Base-by-base conservation (phyloP, 805 yeast species). In the baker's yeast (Saccharomyces cerevisiae) region DNA sequence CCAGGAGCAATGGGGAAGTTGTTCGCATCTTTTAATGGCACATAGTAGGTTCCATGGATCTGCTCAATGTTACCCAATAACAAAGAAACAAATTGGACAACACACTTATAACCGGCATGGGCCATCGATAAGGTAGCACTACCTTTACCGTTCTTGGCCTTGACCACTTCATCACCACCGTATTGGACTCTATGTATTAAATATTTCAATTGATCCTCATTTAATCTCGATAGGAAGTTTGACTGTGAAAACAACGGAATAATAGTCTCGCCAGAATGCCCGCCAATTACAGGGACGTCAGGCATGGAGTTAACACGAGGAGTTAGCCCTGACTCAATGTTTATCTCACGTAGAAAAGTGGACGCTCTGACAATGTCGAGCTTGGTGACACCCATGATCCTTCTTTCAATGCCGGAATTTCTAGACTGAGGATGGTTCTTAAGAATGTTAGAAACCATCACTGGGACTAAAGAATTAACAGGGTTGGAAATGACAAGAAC, bases 91-190 rank as follows among this genome's bases (percentile, higher is more conserved):
- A 76, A 65, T 29, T 67, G 70, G 64, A 81, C 84, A 30, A 90
- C 87, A 69, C 89, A 86, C 62, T 84, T 79, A 76, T 80, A 88
- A 36, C 96, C 97, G 36, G 97, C 96, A 64, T 84, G 86, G 9
- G 97, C 97, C 97, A 91, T 92, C 30, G 96, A 87, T 61, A 91
- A 78, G 41, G 98, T 91, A 54, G 97, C 97, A 50, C 96, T 88
- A 46, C 97, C 97, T 51, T 84, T 84, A 59, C 97, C 97, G 64
- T 88, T 85, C 77, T 91, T 91, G 54, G 97, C 97, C 75, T 87
- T 78, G 59, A 91, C 98, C 49, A 91, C 96, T 73, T 92, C 97
- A 70, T 91, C 98, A 69, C 98, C 98, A 58, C 96, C 96, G 64
- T 86, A 90, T 76, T 91, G 97, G 62, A 91, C 91, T 74, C 98